A percentile compares a stretch with the other conserved stretches of the same genome.
phyloP scores from a whole-genome alignment of 768 basidiomycete species.

The Boletellus ananas region DNA sequence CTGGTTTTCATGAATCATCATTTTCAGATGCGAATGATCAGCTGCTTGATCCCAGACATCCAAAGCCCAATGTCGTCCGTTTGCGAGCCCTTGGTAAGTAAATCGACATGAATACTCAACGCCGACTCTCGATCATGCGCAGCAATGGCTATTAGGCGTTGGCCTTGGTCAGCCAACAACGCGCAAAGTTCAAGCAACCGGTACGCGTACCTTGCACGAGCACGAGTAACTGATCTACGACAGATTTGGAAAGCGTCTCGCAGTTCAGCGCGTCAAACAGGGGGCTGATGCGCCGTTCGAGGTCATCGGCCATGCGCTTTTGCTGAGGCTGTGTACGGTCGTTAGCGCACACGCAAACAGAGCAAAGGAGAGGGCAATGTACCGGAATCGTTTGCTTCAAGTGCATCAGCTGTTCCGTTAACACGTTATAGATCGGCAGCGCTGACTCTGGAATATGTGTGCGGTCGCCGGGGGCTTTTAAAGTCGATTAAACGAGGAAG shows the following conservation, averaged over 20 bases:
- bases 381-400: slow-evolving; percentile 78
- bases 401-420: slow-evolving; percentile 58
- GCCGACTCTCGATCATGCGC: slow-evolving; percentile 74
- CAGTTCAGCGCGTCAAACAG: slow-evolving; percentile 93
- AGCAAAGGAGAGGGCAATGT: slow-evolving; percentile 26
- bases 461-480: slow-evolving; percentile 82
- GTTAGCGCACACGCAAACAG: not conserved
- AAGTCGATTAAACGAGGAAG: not conserved
- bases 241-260: slow-evolving; percentile 66
- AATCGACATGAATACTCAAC: slow-evolving; percentile 78
- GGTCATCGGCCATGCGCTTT: slow-evolving; percentile 80
- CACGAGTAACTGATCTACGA: slow-evolving; percentile 67
- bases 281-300: slow-evolving; percentile 80
- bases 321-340: slow-evolving; percentile 58
- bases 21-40: slow-evolving; percentile 66
- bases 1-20: not conserved
- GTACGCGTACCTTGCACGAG: slow-evolving; percentile 62
- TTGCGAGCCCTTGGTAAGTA: slow-evolving; percentile 74
- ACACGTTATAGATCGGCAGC: slow-evolving; percentile 60
- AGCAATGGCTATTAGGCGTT: slow-evolving; percentile 61
- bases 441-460: slow-evolving; percentile 81
- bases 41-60: slow-evolving; percentile 89
- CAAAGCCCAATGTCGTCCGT: slow-evolving; percentile 81
- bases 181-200: not conserved
- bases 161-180: not conserved